Evolutionary conservation across 164 flowering plant species (phyloP), one percentile per base, ranked within the genome.

Genomic region (Buxus sempervirens): DNA sequence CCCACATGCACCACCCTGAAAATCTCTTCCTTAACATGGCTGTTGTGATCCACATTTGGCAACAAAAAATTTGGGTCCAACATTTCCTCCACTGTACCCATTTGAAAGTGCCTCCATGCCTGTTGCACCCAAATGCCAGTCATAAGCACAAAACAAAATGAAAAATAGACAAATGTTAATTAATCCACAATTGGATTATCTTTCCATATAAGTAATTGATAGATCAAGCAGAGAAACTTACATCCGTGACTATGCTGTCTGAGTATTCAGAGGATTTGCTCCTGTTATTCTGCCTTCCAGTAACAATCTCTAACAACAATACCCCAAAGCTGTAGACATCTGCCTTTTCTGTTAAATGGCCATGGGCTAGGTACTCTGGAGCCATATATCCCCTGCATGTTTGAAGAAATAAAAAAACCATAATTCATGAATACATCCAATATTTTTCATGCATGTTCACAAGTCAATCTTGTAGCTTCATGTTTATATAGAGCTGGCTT

Each of bases 241-340:
- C 96, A 21, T 71, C 55, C 26, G 82, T 77, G 18, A 89, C 82
- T 7, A 91, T 76, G 73, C 98, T 91, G 67, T 91, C 96, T 0
- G 85, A 38, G 69, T 76, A 82, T 55, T 90, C 96, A 23, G 79
- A 1, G 19, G 75, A 73, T 79, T 79, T 84, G 80, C 83, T 84
- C 60, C 66, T 76, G 69, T 72, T 86, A 75, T 84, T 88, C 64
- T 76, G 83, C 55, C 53, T 66, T 20, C 92, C 92, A 54, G 79
- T 78, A 28, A 82, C 77, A 49, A 86, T 88, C 76, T 90, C 92
- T 14, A 86, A 70, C 68, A 86, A 66, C 55, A 89, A 83, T 62
- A 89, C 86, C 23, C 91, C 95, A 68, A 77, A 89, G 79, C 90
- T 80, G 59, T 90, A 90, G 22, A 87, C 89, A 73, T 90, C 96